Evolutionary conservation across 495 filamentous ascomycete genomes (phyloP).

Genomic region (Aspergillus cavernicola): DNA sequence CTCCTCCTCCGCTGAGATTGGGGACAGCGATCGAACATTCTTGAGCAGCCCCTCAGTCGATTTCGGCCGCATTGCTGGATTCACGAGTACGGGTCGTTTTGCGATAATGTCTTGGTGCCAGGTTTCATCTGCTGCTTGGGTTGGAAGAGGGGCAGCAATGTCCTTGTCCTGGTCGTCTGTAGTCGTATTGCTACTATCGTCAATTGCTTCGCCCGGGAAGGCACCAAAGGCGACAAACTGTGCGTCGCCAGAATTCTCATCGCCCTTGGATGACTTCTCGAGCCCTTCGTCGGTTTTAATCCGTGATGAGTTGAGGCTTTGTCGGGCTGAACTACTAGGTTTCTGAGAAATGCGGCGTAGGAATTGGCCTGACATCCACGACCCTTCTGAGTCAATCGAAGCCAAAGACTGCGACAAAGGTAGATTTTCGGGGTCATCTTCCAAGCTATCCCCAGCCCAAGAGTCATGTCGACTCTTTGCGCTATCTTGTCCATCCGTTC

Average conservation of each 20-base stretch:
- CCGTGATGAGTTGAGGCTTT: slow-evolving; percentile 44
- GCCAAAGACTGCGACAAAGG: slow-evolving; percentile 70
- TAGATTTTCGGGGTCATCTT: slow-evolving; percentile 32
- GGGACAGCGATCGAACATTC: slow-evolving; percentile 45
- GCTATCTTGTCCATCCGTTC: slow-evolving; percentile 27
- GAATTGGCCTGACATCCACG: slow-evolving; percentile 80
- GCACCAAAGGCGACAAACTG: slow-evolving; percentile 54
- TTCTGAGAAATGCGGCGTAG: slow-evolving; percentile 49
- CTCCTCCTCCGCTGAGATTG: slow-evolving; percentile 42
- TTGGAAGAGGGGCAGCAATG: slow-evolving; percentile 15
- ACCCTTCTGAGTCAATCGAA: slow-evolving; percentile 86
- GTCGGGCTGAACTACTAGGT: slow-evolving; percentile 38
- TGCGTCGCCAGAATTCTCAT: slow-evolving; percentile 58
- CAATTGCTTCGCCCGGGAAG: slow-evolving; percentile 28
- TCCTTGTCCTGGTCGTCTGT: slow-evolving; percentile 33
- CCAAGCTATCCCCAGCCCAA: slow-evolving; percentile 34
- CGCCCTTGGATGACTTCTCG: slow-evolving; percentile 20
- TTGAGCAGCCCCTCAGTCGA: slow-evolving; percentile 68
- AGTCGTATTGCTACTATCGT: slow-evolving; percentile 36
- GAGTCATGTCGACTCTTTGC: slow-evolving; percentile 31
- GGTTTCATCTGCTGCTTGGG: slow-evolving; percentile 30
- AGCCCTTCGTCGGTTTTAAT: slow-evolving; percentile 23
- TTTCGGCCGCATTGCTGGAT: slow-evolving; percentile 46
- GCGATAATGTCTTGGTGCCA: slow-evolving; percentile 51
- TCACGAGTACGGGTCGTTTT: slow-evolving; percentile 50